Conservation (phyloP, 352 stramenopile genomes). For the Pythium chondricola region DNA sequence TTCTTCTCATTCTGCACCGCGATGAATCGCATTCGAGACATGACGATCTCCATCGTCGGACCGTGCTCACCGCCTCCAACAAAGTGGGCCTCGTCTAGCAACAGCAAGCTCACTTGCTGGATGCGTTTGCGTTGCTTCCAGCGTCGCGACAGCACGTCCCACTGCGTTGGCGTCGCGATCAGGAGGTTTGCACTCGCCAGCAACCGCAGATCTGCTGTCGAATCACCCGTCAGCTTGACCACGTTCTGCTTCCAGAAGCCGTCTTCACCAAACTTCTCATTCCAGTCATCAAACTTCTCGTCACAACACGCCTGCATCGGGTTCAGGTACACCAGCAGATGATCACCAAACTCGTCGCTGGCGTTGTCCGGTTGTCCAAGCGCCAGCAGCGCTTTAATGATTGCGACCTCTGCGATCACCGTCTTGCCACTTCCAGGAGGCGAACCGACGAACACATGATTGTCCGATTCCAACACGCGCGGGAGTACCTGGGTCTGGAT, state of each 20-base stretch:
- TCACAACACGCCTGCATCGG: constrained; percentile 78
- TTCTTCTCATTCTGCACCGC: constrained; percentile 84
- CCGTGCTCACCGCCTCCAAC: constrained; percentile 86
- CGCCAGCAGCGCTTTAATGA: constrained; percentile 89
- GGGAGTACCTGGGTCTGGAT: constrained; percentile 98
- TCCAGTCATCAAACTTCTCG: constrained; percentile 80
- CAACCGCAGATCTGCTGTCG: constrained; percentile 89
- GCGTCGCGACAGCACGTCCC: constrained; percentile 94
- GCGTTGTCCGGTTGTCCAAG: constrained; percentile 46
- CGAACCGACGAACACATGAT: constrained; percentile 94
- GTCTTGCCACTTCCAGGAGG: constrained; percentile 94
- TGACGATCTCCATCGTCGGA: constrained; percentile 95
- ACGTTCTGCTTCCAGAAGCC: constrained; percentile 85
- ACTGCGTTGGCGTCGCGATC: constrained; percentile 92
- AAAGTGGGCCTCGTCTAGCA: constrained; percentile 98
- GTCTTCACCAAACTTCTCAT: constrained; percentile 71
- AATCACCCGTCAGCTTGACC: constrained; percentile 92
- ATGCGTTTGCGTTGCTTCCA: constrained; percentile 97
- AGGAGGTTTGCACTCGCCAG: constrained; percentile 89
- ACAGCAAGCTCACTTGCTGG: constrained; percentile 90
- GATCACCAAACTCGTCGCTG: constrained; percentile 56
- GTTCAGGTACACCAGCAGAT: constrained; percentile 92
- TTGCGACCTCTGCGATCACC: constrained; percentile 92
- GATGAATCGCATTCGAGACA: constrained; percentile 98
- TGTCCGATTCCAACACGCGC: constrained; percentile 93